Conservation (phyloP, 176 grass and related monocot species). For the Oryza longistaminata region DNA sequence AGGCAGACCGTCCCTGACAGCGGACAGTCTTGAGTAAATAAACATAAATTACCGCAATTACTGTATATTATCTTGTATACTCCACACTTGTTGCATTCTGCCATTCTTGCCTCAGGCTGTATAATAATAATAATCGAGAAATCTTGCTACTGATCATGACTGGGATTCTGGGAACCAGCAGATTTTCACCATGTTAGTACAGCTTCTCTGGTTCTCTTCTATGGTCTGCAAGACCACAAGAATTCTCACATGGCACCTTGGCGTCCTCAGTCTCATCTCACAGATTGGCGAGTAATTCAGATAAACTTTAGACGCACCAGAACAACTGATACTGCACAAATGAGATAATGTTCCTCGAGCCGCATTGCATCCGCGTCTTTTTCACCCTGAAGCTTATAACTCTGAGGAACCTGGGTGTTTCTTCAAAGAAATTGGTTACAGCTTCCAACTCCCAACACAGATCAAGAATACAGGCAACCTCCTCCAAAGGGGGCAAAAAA, state of each 20-base stretch:
- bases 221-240: background rate
- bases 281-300: too few relatives aligned
- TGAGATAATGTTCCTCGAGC: background rate
- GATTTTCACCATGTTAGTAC: too few relatives aligned
- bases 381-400: background rate
- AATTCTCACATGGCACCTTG: background rate
- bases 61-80: background rate
- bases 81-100: background rate
- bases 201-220: background rate
- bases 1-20: slow-evolving; percentile 29
- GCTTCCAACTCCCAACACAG: background rate
- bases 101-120: background rate
- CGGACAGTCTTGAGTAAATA: background rate
- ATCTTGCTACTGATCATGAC: background rate
- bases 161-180: too few relatives aligned
- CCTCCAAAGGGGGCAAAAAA: too few relatives aligned
- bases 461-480: background rate
- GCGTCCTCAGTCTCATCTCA: background rate
- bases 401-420: background rate
- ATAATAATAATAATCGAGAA: background rate
- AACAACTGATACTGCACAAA: background rate
- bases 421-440: background rate
- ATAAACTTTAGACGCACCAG: background rate
- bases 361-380: background rate
- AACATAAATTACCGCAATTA: background rate